Base-by-base conservation (phyloP, 257 asterid species). In the Cruciata laevipes region DNA sequence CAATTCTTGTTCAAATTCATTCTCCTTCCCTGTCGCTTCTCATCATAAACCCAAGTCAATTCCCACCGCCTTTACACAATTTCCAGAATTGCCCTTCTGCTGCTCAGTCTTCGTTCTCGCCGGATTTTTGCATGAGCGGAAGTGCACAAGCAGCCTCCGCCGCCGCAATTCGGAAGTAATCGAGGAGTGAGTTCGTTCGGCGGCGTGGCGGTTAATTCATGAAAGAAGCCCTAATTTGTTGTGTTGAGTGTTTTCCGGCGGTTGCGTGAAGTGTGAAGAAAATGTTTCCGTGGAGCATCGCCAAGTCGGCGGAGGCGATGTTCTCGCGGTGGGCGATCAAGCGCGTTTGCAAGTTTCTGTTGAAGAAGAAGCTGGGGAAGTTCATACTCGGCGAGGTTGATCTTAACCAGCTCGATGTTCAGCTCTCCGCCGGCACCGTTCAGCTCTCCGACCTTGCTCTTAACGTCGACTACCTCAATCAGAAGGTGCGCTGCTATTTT, bases 241-340 rank as follows among this genome's bases (percentile, higher is more conserved):
- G 31, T 6, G 4, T 27, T 58, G 17, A 31, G 63, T 25, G 31
- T 30, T 4, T 47, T 47, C 55, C 69, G 31, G 66, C 61, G 55
- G 65, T 71, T 68, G 68, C 67, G n/a, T 25, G 70, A 12, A 63
- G 60, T 33, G 69, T 73, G 71, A 73, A 42, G 51, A 73, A 42
- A 79, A 94, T 94, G 99, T 90, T 93, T 78, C 76, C 90, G 42
- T 93, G 97, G 97, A 82, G 79, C 73, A 80, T 93, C 66, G 79
- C 99, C 53, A 90, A 87, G 83, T 87, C 96, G 77, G 96, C 99
- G 42, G 97, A 94, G 87, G 90, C 95, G 82, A 80, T 86, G 96
- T 85, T 94, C 83, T 88, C 97, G 53, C 99, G 97, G 65, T 94
- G 96, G 99, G 99, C 99, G 37, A 76, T 94, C 20, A 86, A 87